Conservation (phyloP, 1,284 basidiomycete species). For the Melampsora americana region DNA sequence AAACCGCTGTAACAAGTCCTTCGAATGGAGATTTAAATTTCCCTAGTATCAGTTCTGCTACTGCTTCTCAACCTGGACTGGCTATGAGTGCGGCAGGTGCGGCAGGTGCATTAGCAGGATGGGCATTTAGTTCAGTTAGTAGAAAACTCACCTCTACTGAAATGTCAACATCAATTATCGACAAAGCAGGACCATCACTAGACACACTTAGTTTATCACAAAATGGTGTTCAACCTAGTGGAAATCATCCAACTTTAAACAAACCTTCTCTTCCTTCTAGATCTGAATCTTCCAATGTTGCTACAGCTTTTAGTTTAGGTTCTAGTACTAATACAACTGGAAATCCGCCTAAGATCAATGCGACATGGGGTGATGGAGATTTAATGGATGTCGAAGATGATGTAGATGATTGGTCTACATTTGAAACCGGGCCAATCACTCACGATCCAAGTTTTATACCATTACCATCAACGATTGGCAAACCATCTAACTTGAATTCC, state of each 20-base stretch:
- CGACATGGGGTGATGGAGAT: constrained; percentile 61
- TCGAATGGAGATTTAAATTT: constrained; percentile 3
- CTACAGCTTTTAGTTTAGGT: constrained; percentile 2
- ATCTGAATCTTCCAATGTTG: not conserved
- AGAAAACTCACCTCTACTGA: constrained; percentile 11
- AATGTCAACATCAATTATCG: constrained; percentile 55
- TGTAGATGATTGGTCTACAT: constrained; percentile 71
- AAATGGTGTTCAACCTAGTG: constrained; percentile 49
- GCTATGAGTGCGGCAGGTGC: constrained; percentile 83
- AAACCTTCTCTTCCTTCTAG: constrained; percentile 2
- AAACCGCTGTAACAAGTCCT: constrained; percentile 12
- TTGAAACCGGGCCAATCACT: constrained; percentile 31
- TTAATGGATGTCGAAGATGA: constrained; percentile 88
- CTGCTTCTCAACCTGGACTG: constrained; percentile 59
- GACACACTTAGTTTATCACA: constrained; percentile 53
- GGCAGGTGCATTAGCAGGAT: constrained; percentile 82
- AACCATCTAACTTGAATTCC: not conserved
- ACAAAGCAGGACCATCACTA: constrained; percentile 66
- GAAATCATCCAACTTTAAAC: not conserved
- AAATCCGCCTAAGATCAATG: constrained; percentile 62
- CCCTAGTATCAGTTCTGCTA: constrained; percentile 40
- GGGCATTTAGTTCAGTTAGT: constrained; percentile 83
- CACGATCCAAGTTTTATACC: constrained; percentile 39
- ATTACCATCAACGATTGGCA: constrained; percentile 33
- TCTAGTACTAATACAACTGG: constrained; percentile 55